Evolutionary conservation across 2,329 filamentous ascomycete genomes (phyloP).

Genomic region (Periconia macrospinosa): DNA sequence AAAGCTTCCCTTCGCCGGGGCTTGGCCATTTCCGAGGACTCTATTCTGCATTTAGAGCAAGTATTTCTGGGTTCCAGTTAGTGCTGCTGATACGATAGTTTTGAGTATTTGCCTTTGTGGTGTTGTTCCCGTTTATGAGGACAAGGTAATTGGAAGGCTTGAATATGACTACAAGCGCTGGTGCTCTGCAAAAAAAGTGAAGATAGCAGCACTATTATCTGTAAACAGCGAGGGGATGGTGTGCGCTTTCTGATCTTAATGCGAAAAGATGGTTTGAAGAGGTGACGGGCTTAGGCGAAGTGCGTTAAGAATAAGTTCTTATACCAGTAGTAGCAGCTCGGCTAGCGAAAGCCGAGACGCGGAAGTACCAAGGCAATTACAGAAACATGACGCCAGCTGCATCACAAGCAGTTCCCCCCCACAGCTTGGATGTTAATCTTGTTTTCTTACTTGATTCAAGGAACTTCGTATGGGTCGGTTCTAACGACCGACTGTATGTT

Average conservation of each 20-base stretch:
- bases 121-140: neutral
- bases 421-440: no score
- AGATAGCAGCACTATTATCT: neutral
- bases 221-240: neutral
- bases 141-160: neutral
- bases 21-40: neutral
- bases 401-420: no score
- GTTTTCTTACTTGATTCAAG: no score
- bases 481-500: neutral
- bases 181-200: neutral
- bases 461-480: neutral
- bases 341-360: no score
- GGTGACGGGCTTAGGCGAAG: neutral
- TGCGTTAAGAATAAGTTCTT: neutral
- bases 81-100: neutral
- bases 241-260: neutral
- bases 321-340: neutral
- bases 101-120: neutral
- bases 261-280: neutral
- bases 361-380: no score
- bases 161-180: neutral
- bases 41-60: neutral
- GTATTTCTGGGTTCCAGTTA: neutral
- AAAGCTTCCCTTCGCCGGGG: neutral
- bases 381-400: no score